Percentiles rank a stretch among this genome's conserved stretches.
Conservation (phyloP, 1,284 basidiomycete genomes). For the Ustilago bromivora region DNA sequence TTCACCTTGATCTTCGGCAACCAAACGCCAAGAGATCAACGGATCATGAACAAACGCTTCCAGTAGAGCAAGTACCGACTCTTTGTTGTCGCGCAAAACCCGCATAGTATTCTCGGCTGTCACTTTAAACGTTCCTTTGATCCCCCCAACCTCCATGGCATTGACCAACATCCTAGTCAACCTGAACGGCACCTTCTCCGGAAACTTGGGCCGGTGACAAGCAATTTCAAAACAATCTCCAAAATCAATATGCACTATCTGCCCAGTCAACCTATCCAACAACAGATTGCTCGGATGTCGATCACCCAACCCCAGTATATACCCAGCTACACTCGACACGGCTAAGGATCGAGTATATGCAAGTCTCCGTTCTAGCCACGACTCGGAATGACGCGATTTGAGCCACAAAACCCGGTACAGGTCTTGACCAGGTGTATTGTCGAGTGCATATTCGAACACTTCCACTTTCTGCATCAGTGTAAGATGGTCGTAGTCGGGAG, state of each 20-base stretch:
- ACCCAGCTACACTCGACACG: slow-evolving; percentile 71
- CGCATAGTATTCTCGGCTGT: slow-evolving; percentile 98
- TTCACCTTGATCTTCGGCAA: slow-evolving; percentile 55
- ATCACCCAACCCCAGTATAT: slow-evolving; percentile 98
- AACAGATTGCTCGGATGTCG: slow-evolving; percentile 96
- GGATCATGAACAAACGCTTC: slow-evolving; percentile 81
- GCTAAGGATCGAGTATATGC: slow-evolving; percentile 96
- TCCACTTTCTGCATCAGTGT: slow-evolving; percentile 97
- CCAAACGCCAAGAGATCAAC: slow-evolving; percentile 74
- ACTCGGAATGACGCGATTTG: slow-evolving; percentile 92
- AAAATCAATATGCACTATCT: slow-evolving; percentile 97
- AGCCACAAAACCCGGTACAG: slow-evolving; percentile 98
- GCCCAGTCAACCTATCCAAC: slow-evolving; percentile 90
- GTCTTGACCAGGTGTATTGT: slow-evolving; percentile 98
- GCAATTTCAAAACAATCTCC: slow-evolving; percentile 72
- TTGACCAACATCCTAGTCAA: slow-evolving; percentile 98
- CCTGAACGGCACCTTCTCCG: slow-evolving; percentile 98
- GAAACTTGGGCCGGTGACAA: slow-evolving; percentile 87
- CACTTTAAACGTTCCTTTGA: slow-evolving; percentile 95
- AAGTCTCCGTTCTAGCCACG: slow-evolving; percentile 97
- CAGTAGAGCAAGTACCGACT: slow-evolving; percentile 95
- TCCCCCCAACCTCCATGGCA: slow-evolving; percentile 97
- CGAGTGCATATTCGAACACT: slow-evolving; percentile 98
- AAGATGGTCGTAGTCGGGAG: slow-evolving; percentile 96
- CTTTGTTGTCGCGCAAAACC: slow-evolving; percentile 95